phyloP scores from a whole-genome alignment of 1,139 yeast genomes.

The Saccharomyces hybrid region DNA sequence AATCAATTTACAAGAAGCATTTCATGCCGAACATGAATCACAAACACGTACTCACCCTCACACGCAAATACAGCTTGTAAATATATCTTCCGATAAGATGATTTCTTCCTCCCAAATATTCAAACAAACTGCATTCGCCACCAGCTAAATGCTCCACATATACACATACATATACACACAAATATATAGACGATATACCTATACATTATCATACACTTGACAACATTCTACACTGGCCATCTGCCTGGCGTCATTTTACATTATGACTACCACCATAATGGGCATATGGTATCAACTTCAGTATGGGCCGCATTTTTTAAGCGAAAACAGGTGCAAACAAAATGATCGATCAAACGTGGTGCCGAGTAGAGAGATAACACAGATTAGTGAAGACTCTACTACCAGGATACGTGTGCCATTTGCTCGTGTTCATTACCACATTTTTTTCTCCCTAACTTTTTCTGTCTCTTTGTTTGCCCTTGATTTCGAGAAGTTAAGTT shows the following conservation, averaged over 20 bases:
- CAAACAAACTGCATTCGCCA: background rate
- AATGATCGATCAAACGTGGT: background rate
- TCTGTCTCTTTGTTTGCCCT: no score
- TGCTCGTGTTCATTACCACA: background rate
- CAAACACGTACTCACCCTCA: no score
- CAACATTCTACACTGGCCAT: background rate
- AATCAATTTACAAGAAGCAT: no score
- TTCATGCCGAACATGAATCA: no score
- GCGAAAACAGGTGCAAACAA: background rate
- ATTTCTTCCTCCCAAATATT: background rate
- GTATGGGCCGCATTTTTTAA: background rate
- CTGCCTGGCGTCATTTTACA: background rate
- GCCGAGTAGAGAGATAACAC: background rate
- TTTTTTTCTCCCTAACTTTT: no score
- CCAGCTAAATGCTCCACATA: background rate
- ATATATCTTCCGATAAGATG: background rate
- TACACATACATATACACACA: background rate
- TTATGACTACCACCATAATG: background rate
- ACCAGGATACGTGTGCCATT: background rate
- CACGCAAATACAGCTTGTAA: background rate
- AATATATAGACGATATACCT: background rate
- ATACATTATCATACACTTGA: background rate
- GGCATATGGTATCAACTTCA: background rate
- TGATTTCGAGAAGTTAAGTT: background rate
- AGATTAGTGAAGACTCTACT: background rate